Evolutionary conservation across 225 moss, liverwort and hornwort genomes (phyloP).

Genomic region (Climacium dendroides): DNA sequence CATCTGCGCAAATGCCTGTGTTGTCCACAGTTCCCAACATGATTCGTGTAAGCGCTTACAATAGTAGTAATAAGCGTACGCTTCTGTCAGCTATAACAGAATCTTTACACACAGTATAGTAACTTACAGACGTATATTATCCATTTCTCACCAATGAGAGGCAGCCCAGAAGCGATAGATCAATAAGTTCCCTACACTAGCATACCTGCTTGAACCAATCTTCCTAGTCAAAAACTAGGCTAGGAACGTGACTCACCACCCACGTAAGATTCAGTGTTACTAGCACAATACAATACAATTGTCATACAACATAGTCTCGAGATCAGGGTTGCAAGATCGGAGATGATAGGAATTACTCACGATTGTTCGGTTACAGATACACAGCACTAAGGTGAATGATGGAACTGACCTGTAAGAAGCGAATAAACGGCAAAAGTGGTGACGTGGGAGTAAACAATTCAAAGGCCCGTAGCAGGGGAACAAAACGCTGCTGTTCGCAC

Average conservation of each 20-base stretch:
- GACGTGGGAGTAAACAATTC: constrained; percentile 90
- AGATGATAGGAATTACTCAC: neutral
- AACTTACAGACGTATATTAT: neutral
- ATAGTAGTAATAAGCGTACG: neutral
- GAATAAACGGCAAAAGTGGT: constrained; percentile 78
- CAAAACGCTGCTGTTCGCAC: constrained; percentile 86
- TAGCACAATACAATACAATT: neutral
- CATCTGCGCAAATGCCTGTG: constrained; percentile 91
- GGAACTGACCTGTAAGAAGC: constrained; percentile 68
- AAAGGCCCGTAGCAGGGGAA: constrained; percentile 89
- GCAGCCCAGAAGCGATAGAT: neutral
- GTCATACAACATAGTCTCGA: neutral
- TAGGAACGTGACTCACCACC: neutral
- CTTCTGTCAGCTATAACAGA: neutral
- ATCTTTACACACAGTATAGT: neutral
- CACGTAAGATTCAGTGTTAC: neutral
- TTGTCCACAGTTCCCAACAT: neutral
- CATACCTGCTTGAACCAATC: neutral
- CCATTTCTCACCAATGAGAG: neutral
- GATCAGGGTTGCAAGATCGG: neutral
- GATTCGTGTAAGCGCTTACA: neutral
- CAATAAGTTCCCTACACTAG: neutral
- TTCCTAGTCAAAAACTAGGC: neutral
- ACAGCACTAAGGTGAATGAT: neutral
- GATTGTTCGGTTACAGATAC: neutral